phyloP scores from a whole-genome alignment of 176 grass and related monocot genomes.

The Carex cristatella region DNA sequence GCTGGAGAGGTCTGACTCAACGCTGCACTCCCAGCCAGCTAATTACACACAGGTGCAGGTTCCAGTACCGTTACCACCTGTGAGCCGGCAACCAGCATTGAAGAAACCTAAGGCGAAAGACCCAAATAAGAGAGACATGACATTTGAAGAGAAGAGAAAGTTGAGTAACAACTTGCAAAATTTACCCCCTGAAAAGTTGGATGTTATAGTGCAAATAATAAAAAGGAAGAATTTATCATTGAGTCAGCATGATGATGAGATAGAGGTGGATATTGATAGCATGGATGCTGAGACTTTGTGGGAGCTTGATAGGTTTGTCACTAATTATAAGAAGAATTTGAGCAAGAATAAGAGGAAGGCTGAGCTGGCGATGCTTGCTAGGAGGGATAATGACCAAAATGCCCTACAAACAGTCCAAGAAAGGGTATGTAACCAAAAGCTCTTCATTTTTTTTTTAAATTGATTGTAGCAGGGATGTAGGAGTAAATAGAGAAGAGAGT shows the following conservation, averaged over 20 bases:
- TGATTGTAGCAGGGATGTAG: not conserved
- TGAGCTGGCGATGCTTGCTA: slow-evolving; percentile 75
- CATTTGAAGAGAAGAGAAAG: slow-evolving; percentile 86
- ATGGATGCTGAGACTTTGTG: slow-evolving; percentile 94
- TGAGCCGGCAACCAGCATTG: slow-evolving; percentile 47
- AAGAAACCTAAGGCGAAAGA: slow-evolving; percentile 99
- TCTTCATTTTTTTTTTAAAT: not conserved
- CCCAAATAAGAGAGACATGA: slow-evolving; percentile 91
- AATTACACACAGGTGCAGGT: slow-evolving; percentile 44
- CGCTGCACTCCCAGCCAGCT: slow-evolving; percentile 26
- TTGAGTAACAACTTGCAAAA: slow-evolving; percentile 92
- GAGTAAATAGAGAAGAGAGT: not conserved
- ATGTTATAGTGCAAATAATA: slow-evolving; percentile 80
- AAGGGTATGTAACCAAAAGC: slow-evolving; percentile 33
- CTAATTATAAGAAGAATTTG: slow-evolving; percentile 92
- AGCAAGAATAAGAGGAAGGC: slow-evolving; percentile 96
- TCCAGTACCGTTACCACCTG: slow-evolving; percentile 39
- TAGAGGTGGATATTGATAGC: slow-evolving; percentile 99
- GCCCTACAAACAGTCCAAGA: slow-evolving; percentile 39
- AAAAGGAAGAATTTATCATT: slow-evolving; percentile 85
- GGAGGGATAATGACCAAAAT: slow-evolving; percentile 38
- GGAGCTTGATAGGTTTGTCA: slow-evolving; percentile 94
- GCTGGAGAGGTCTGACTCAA: slow-evolving; percentile 73
- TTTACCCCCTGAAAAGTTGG: slow-evolving; percentile 72
- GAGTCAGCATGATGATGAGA: slow-evolving; percentile 92